Evolutionary conservation across 192 early-diverging fungal genomes (phyloP), one percentile per base, ranked within the genome.

Genomic region (Chytriomyces hyalinus): DNA sequence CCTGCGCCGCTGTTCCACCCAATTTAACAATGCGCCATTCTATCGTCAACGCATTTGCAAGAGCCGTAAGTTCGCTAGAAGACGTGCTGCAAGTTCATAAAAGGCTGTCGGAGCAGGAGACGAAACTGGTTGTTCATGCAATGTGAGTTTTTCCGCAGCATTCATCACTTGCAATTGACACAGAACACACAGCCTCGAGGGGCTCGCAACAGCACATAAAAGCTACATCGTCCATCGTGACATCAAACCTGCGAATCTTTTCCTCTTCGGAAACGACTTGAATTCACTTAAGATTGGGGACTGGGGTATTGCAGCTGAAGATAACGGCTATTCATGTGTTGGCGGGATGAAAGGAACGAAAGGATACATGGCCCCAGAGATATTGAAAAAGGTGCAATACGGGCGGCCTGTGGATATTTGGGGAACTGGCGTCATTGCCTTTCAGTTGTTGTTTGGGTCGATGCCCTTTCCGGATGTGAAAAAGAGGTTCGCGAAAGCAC

Each of bases 321-420:
- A 85, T 43, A 77, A 82, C 57, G 80, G 80, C 4, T 82, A 85
- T 49, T 50, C 67, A 43, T 76, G 68, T 50, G 59, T 82, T 28
- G 57, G 65, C 44, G 76, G 76, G 13, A 70, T 77, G 24, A 77
- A 77, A 53, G 76, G 76, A 9, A 77, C 76, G 6, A 70, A 53
- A 6, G 76, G 76, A 44, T 77, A 68, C 45, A 76, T 76, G 75
- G 76, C 85, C 0, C 85, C 85, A 28, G 85, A 86, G 61, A 79
- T 86, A 75, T 76, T 84, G 4, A 51, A 73, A 24, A 75, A 71
- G n/a, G 26, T 59, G 6, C 77, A 61, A 44, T 86, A 86, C 70
- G 82, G 84, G 6, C 78, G 68, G 61, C 57, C 80, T 6, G 84
- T 84, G 5, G 84, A 86, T 63, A 49, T 83, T 0, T 86, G 84